These are phyloP conservation scores for Tuber borchii DNA, from an alignment of 495 filamentous ascomycete genomes.

Conservation along the genomic window DNA sequence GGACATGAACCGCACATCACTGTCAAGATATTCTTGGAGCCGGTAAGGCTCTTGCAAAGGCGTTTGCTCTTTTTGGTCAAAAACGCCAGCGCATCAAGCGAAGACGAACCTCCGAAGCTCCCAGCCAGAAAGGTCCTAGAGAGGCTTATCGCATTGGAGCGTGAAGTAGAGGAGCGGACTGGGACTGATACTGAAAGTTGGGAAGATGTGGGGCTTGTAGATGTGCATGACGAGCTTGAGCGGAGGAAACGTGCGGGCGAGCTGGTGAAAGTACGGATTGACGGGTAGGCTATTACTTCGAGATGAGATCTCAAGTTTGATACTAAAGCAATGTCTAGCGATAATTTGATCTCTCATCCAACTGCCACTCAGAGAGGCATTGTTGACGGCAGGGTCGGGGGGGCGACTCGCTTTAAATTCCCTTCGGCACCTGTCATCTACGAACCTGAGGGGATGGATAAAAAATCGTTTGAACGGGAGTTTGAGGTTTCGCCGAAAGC, in stretches of 20 bases:
- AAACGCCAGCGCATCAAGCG: slow-evolving; percentile 52
- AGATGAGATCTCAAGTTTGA: background rate
- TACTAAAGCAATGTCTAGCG: slow-evolving; percentile 31
- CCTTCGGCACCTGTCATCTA: slow-evolving; percentile 76
- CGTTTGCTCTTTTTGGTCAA: slow-evolving; percentile 77
- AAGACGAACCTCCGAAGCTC: slow-evolving; percentile 3
- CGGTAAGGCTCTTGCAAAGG: slow-evolving; percentile 70
- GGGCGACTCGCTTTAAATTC: slow-evolving; percentile 70
- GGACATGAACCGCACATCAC: slow-evolving; percentile 52
- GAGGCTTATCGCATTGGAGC: slow-evolving; percentile 55
- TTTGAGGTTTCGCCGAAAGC: slow-evolving; percentile 88
- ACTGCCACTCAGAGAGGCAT: slow-evolving; percentile 46
- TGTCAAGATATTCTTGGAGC: slow-evolving; percentile 87
- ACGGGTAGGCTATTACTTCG: background rate
- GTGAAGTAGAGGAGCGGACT: slow-evolving; percentile 51
- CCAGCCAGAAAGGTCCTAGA: slow-evolving; percentile 47
- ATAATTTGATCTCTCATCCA: slow-evolving; percentile 48
- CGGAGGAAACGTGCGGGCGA: slow-evolving; percentile 13
- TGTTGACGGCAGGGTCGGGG: slow-evolving; percentile 56
- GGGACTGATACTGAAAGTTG: slow-evolving; percentile 81
- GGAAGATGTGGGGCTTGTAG: slow-evolving; percentile 64
- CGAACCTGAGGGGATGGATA: slow-evolving; percentile 71
- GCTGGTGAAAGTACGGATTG: slow-evolving; percentile 12
- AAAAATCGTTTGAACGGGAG: slow-evolving; percentile 60
- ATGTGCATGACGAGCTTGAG: slow-evolving; percentile 34